These are phyloP conservation scores for Eucalyptus sp. DNA, from an alignment of 345 rosid species.

Conservation along the genomic window DNA sequence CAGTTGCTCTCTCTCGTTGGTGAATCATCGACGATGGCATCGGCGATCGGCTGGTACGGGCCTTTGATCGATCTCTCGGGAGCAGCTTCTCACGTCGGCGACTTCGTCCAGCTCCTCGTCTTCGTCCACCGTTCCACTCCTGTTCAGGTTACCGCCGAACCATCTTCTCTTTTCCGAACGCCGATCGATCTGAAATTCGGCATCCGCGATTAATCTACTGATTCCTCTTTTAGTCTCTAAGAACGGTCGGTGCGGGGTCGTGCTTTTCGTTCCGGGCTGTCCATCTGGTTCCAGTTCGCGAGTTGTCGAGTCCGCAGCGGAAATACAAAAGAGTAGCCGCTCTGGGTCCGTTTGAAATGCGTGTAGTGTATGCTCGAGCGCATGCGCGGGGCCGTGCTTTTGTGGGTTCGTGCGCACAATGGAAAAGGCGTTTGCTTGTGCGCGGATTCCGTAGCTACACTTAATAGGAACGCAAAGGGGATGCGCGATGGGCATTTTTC, in stretches of 20 bases:
- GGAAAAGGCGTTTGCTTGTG: neutral
- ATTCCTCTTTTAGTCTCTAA: neutral
- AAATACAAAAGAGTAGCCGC: neutral
- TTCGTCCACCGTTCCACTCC: conserved; percentile 41
- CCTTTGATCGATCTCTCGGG: conserved; percentile 34
- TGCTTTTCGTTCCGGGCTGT: neutral
- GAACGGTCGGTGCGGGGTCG: neutral
- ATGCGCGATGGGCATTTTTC: neutral
- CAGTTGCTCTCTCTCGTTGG: neutral
- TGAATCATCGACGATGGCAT: conserved; percentile 1
- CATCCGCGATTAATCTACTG: neutral
- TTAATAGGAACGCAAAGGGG: neutral
- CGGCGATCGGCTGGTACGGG: conserved; percentile 40
- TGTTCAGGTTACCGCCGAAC: conserved; percentile 20
- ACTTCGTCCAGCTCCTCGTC: conserved; percentile 50
- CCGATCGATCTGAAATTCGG: neutral
- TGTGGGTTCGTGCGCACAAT: neutral
- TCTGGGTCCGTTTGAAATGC: neutral
- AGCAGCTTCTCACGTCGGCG: conserved; percentile 29
- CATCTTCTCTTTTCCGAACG: neutral
- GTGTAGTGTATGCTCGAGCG: neutral
- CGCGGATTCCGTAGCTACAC: neutral
- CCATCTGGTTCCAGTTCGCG: neutral
- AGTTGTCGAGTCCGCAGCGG: neutral
- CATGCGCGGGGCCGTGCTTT: neutral